These are phyloP conservation scores for Cryptosporidium ubiquitum DNA, from an alignment of 169 alveolate genomes.

Conservation along the genomic window DNA sequence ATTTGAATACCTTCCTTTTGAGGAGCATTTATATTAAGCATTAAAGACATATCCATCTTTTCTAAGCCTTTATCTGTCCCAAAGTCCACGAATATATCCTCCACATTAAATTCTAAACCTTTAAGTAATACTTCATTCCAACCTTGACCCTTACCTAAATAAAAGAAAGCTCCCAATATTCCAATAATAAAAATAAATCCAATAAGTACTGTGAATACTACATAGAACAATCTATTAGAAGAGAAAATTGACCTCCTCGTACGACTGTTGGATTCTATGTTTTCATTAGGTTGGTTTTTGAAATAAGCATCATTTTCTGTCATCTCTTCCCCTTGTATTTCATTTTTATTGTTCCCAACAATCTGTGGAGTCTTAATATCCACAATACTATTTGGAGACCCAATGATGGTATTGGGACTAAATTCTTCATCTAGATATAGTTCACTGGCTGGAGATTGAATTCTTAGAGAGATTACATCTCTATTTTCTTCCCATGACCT, in stretches of 20 bases:
- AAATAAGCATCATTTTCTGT: background rate
- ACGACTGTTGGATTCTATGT: background rate
- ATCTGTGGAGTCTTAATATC: conserved; percentile 56
- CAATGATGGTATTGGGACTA: conserved; percentile 61
- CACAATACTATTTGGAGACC: conserved; percentile 62
- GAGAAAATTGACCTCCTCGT: background rate
- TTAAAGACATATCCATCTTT: conserved; percentile 15
- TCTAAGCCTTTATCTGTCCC: conserved; percentile 23
- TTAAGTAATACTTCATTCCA: conserved; percentile 17
- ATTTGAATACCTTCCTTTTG: background rate
- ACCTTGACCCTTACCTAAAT: conserved; percentile 3
- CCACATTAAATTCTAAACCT: conserved; percentile 42
- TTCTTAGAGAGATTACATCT: conserved; percentile 48
- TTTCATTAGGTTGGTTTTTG: background rate
- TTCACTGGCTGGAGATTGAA: conserved; percentile 72
- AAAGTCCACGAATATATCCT: conserved; percentile 23
- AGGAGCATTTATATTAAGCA: conserved; percentile 42
- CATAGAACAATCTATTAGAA: conserved; percentile 46
- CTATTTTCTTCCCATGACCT: conserved; percentile 69
- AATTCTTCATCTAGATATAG: conserved; percentile 66
- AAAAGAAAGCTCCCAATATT: conserved; percentile 52
- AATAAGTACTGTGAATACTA: background rate
- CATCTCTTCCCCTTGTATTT: conserved; percentile 27
- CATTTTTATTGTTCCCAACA: background rate
- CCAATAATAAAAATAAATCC: conserved; percentile 51